phyloP scores from a whole-genome alignment of 805 yeast species.

The Pichia nakasei region DNA sequence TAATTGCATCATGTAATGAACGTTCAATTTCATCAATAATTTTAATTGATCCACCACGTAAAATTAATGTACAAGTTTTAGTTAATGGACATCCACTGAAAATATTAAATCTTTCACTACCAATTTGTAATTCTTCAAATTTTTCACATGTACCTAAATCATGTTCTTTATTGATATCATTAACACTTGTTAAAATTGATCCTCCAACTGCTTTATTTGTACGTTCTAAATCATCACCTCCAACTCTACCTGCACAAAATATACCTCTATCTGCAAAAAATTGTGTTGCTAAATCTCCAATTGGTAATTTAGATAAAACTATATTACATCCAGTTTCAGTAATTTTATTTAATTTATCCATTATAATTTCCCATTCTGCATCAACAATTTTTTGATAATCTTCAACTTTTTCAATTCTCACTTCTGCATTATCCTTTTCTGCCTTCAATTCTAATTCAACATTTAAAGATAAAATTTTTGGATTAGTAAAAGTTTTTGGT shows the following conservation, averaged over 20 bases:
- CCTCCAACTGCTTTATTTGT: slow-evolving; percentile 95
- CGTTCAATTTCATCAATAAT: slow-evolving; percentile 98
- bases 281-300: slow-evolving; percentile 98
- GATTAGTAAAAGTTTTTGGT: slow-evolving; percentile 74
- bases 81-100: slow-evolving; percentile 90
- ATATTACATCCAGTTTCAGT: slow-evolving; percentile 83
- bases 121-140: slow-evolving; percentile 93
- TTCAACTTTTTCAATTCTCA: slow-evolving; percentile 83
- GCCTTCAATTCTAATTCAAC: slow-evolving; percentile 96
- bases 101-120: slow-evolving; percentile 89
- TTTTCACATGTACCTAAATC: slow-evolving; percentile 77
- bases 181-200: slow-evolving; percentile 65
- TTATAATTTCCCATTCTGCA: slow-evolving; percentile 97
- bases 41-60: slow-evolving; percentile 98
- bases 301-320: slow-evolving; percentile 88
- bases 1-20: slow-evolving; percentile 94
- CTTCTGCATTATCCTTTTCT: slow-evolving; percentile 98
- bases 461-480: slow-evolving; percentile 76
- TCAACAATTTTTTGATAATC: slow-evolving; percentile 96
- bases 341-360: slow-evolving; percentile 76
- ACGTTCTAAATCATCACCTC: slow-evolving; percentile 83
- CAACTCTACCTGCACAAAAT: slow-evolving; percentile 95
- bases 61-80: slow-evolving; percentile 83
- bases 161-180: slow-evolving; percentile 50
- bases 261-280: slow-evolving; percentile 93